A percentile compares a stretch with the other conserved stretches of the same genome.
These are phyloP conservation scores for Nepenthes alata DNA, from an alignment of 179 eudicot species.

Conservation along the genomic window DNA sequence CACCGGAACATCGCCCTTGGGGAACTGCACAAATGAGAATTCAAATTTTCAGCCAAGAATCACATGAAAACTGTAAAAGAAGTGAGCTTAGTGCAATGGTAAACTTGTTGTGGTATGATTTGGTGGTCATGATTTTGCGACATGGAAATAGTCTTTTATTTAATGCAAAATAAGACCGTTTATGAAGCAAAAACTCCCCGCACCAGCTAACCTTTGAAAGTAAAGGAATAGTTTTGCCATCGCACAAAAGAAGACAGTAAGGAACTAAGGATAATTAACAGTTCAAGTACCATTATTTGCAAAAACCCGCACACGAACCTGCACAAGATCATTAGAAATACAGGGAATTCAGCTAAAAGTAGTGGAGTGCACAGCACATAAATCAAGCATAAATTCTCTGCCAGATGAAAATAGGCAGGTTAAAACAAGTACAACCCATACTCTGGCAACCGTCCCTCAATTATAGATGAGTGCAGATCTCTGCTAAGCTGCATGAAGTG, in stretches of 20 bases:
- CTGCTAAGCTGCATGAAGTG: constrained; percentile 57
- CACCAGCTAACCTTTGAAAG: too few species aligned
- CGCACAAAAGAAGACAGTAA: neutral
- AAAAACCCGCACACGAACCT: constrained; percentile 72
- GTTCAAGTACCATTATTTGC: constrained; percentile 53
- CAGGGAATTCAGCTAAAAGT: neutral
- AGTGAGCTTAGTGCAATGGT: too few species aligned
- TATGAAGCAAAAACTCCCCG: too few species aligned
- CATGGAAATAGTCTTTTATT: too few species aligned
- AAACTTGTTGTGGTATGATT: too few species aligned
- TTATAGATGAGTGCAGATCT: constrained; percentile 63
- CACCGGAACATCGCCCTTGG: constrained; percentile 73
- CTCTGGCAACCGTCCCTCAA: constrained; percentile 69
- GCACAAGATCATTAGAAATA: constrained; percentile 9
- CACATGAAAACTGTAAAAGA: too few species aligned
- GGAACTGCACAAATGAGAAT: constrained; percentile 39
- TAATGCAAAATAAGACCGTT: too few species aligned
- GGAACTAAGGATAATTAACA: neutral
- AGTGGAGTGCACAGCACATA: neutral
- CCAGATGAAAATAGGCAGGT: too few species aligned
- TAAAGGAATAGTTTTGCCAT: too few species aligned
- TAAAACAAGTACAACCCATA: constrained; percentile 19
- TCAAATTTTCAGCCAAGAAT: too few species aligned
- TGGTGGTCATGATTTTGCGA: too few species aligned
- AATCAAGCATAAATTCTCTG: neutral